phyloP scores from a whole-genome alignment of 495 filamentous ascomycete genomes.

The Penicillium manginii region DNA sequence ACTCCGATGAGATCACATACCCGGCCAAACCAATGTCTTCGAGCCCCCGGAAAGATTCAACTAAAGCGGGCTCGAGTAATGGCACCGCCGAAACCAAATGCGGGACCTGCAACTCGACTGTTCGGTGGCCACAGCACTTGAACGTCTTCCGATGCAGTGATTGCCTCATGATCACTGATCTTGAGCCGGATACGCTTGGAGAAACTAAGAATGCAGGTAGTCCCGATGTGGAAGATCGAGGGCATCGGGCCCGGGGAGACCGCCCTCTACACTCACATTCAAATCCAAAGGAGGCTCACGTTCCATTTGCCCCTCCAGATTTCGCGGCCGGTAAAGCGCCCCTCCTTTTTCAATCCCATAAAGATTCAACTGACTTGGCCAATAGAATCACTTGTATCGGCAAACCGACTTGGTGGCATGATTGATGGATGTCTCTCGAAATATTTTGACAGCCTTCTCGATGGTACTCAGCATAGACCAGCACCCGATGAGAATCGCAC shows the following conservation, averaged over 20 bases:
- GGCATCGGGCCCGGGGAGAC: neutral
- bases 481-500: constrained; percentile 18
- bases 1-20: constrained; percentile 44
- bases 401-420: constrained; percentile 52
- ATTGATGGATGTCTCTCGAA: constrained; percentile 57
- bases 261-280: neutral
- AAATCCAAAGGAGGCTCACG: constrained; percentile 13
- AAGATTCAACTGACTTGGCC: constrained; percentile 7
- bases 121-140: constrained; percentile 81
- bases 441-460: constrained; percentile 50
- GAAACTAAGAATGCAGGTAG: constrained; percentile 26
- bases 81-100: constrained; percentile 71
- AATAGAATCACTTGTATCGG: constrained; percentile 44
- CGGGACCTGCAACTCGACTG: constrained; percentile 78
- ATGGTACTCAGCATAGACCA: constrained; percentile 18
- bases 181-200: constrained; percentile 51
- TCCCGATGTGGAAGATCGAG: constrained; percentile 19
- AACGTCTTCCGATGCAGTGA: constrained; percentile 80
- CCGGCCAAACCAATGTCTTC: constrained; percentile 28
- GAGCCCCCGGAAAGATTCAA: constrained; percentile 38
- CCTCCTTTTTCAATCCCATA: too few relatives aligned
- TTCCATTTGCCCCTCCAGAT: constrained; percentile 8
- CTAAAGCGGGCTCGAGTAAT: constrained; percentile 31
- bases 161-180: constrained; percentile 86
- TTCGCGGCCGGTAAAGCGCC: neutral